A percentile compares a stretch with the other conserved stretches of the same genome.
Conservation (phyloP, 768 basidiomycete species). For the Mrakia hoshinonis region DNA sequence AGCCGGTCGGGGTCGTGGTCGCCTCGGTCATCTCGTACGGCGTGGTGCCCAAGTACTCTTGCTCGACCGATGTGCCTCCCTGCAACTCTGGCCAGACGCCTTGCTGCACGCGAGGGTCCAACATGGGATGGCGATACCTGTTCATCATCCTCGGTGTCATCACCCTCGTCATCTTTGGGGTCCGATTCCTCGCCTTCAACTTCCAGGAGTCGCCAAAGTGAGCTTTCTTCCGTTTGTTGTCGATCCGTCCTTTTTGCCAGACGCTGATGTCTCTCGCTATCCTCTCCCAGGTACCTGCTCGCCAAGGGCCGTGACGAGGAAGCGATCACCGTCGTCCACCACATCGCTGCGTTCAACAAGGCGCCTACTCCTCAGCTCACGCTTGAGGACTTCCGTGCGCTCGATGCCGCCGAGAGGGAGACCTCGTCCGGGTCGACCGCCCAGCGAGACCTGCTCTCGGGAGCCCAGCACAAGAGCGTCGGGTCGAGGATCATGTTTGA, state of each 20-base stretch:
- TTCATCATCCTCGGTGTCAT: conserved; percentile 43
- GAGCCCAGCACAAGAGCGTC: not conserved
- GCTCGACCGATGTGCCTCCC: conserved; percentile 36
- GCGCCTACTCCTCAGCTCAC: conserved; percentile 38
- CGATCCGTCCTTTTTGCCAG: not conserved
- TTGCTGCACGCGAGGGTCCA: conserved; percentile 48
- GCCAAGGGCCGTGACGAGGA: conserved; percentile 53
- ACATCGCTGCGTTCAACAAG: conserved; percentile 43
- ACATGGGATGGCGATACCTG: conserved; percentile 58
- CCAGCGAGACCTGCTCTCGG: conserved; percentile 26
- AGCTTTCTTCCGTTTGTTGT: not conserved
- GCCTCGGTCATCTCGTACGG: conserved; percentile 52
- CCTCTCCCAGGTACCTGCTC: conserved; percentile 45
- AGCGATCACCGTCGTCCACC: conserved; percentile 46
- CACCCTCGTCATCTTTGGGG: conserved; percentile 50
- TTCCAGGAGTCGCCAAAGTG: conserved; percentile 55
- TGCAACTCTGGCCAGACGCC: conserved; percentile 34
- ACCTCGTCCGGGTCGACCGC: not conserved
- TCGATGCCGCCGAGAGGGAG: conserved; percentile 34
- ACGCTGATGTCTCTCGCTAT: not conserved
- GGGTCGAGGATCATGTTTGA: not conserved
- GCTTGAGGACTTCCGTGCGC: conserved; percentile 39
- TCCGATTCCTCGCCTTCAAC: conserved; percentile 53
- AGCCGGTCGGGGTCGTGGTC: conserved; percentile 47
- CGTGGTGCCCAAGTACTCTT: conserved; percentile 53